phyloP scores from a whole-genome alignment of 192 early-diverging fungal species.

The Allomyces arbusculus region DNA sequence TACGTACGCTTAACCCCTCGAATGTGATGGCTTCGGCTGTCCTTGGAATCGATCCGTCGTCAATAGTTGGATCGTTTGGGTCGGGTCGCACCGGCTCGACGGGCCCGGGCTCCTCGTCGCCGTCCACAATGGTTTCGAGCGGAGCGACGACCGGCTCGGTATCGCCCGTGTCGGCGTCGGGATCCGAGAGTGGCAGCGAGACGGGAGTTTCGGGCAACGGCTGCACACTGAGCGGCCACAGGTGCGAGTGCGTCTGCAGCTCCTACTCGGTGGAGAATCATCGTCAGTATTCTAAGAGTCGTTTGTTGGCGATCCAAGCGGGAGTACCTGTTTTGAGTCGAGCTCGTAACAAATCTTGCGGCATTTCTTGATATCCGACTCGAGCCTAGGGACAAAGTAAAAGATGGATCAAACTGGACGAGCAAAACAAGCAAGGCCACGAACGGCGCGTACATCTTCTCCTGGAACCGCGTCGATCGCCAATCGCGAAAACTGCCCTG shows the following conservation, averaged over 20 bases:
- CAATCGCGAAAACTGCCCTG: neutral
- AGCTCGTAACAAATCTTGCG: neutral
- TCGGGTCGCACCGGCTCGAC: neutral
- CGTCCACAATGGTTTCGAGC: neutral
- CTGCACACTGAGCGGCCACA: neutral
- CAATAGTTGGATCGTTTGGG: neutral
- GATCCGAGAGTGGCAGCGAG: no score
- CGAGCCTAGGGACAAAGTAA: neutral
- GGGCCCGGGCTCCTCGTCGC: neutral
- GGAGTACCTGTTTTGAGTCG: neutral
- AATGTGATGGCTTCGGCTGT: neutral
- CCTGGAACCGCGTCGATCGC: neutral
- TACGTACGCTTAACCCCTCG: neutral
- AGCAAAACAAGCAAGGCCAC: neutral
- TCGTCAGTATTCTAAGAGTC: neutral
- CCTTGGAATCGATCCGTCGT: neutral
- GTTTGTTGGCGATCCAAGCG: neutral
- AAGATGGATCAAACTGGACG: neutral
- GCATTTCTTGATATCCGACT: neutral
- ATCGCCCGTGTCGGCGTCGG: no score
- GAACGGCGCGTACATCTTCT: neutral
- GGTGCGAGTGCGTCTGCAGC: neutral
- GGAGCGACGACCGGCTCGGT: no score
- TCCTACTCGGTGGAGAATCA: neutral
- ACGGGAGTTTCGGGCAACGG: neutral